Evolutionary conservation across 257 asterid genomes (phyloP), one percentile per base, ranked within the genome.

Genomic region (Nemophila menziesii): DNA sequence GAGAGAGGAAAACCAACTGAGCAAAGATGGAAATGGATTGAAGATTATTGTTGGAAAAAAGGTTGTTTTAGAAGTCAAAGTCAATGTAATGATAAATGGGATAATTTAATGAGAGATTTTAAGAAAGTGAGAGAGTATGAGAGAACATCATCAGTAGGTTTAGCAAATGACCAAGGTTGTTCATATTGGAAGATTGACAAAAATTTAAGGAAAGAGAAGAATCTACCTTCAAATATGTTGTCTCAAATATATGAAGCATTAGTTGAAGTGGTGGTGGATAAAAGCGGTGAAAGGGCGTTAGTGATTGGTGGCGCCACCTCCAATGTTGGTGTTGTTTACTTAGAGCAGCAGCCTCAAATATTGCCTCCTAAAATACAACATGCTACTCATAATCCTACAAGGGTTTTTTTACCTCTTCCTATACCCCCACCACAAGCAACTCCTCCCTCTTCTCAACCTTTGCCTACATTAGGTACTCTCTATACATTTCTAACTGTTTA

Each of bases 41-140:
- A 89, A 58, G 93, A 89, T 24, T 89, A 78, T 33, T 89, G 97
- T 53, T 84, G 93, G 95, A 74, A 60, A 12, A 62, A 70, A 8
- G 81, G 78, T 8, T 84, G 95, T 29, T 65, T 75, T 48, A 63
- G 97, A 49, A 89, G 97, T 68, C 97, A 84, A 34, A 89, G 74
- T 7, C 97, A 89, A 70, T 89, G 97, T 53, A 89, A 89, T 42
- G 97, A 89, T 38, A 89, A 89, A 27, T 82, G 95, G 97, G 97
- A 87, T 51, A 87, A 79, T 71, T 66, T 87, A 14, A 82, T 82
- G 95, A 63, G 95, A 43, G 97, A 89, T 73, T 89, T 84, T 75
- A 89, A 89, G 74, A 83, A 77, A 46, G 82, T 89, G 10, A 72
- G 95, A 41, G 93, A 84, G 19, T 70, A 71, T 16, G 84, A 89